Evolutionary conservation across 441 rosid species (phyloP), one percentile per base, ranked within the genome.

Genomic region (Mallotus japonicus): DNA sequence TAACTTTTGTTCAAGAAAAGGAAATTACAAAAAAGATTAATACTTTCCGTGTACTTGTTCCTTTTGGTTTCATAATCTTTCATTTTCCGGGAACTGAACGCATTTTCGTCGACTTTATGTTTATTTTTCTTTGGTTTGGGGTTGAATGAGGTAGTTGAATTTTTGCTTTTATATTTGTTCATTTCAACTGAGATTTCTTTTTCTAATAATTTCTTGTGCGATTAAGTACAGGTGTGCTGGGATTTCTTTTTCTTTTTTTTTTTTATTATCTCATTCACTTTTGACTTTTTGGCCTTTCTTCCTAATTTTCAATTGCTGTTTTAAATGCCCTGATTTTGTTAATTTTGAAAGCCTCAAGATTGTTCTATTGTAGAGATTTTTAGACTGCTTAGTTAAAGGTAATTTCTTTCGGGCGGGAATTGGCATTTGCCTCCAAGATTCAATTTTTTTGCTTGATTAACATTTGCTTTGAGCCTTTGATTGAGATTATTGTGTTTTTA

Each of bases 201-300:
- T 51, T 40, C 5, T 54, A 40, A 0, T 12, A 65, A 22, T 14
- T 42, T 8, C 3, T 34, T 59, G 20, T 42, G 9, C 60, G n/a
- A 53, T 50, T 54, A 51, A 53, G 61, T 51, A 37, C 40, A 34
- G 61, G 53, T 34, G 46, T 40, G 44, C 37, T 22, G n/a, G 62
- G 15, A 28, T 22, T 74, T 14, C 16, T n/a, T 24, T 13, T 50
- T 49, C 3, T 3, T 32, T 13, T 62, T n/a, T 6, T 60, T 28
- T 51, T 55, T 62, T 22, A 40, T 64, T 22, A 42, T 19, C n/a
- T 69, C n/a, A 55, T 65, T 73, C 19, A 8, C 42, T 56, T 65
- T 65, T 24, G 46, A 22, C 65, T 49, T 28, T 7, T 28, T 12
- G 20, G 16, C 8, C 24, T 8, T 32, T 54, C 34, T 20, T 0